Evolutionary conservation across 148 eudicot species (phyloP).

Genomic region (Vaccinium macrocarpon): DNA sequence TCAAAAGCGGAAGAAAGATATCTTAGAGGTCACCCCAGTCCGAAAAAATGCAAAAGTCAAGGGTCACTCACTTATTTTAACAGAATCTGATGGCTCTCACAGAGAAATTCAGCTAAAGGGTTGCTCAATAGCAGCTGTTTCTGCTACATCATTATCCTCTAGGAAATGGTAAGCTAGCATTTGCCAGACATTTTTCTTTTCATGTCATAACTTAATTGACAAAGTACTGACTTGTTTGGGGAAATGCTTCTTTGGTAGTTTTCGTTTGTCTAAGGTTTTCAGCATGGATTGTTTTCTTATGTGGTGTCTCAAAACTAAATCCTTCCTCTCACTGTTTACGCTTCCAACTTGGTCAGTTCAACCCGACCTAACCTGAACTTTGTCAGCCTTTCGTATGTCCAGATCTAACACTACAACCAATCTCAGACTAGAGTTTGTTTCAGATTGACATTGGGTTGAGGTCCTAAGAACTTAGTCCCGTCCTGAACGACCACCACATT

Average conservation of each 20-base stretch:
- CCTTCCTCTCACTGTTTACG: not conserved
- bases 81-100: slow-evolving; percentile 62
- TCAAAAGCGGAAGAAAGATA: slow-evolving; percentile 54
- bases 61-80: slow-evolving; percentile 57
- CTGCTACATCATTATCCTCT: slow-evolving; percentile 64
- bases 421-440: not conserved
- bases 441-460: not conserved
- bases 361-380: not conserved
- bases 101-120: slow-evolving; percentile 58
- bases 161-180: slow-evolving; percentile 69
- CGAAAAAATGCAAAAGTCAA: slow-evolving; percentile 64
- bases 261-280: not conserved
- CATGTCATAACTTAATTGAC: not conserved
- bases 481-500: not conserved
- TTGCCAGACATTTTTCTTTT: slow-evolving; percentile 12
- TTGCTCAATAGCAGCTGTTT: slow-evolving; percentile 76
- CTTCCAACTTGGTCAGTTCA: slow-evolving; percentile 8
- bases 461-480: not conserved
- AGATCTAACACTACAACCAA: not conserved
- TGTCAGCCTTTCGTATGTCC: not conserved
- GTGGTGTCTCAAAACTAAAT: not conserved
- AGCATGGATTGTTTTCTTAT: slow-evolving; percentile 1
- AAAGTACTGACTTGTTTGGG: not conserved
- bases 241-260: slow-evolving; percentile 3
- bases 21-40: slow-evolving; percentile 73